phyloP scores from a whole-genome alignment of 768 basidiomycete genomes.

The Cytidiella melzeri region DNA sequence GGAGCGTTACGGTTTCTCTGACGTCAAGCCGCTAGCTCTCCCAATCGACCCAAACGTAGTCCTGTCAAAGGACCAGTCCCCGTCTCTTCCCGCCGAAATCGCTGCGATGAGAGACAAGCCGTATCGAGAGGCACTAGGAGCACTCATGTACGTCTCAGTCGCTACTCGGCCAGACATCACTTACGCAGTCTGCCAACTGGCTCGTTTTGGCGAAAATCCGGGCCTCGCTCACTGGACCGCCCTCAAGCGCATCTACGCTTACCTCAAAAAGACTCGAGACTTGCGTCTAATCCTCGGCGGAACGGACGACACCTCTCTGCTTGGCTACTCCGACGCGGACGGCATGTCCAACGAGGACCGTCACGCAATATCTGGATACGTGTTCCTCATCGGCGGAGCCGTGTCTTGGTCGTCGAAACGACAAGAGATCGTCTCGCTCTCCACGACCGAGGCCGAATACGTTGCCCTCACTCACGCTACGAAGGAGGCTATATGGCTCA shows the following conservation, averaged over 20 bases:
- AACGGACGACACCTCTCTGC: neutral
- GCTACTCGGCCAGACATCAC: slow-evolving; percentile 27
- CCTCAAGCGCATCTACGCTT: slow-evolving; percentile 13
- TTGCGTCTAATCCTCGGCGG: neutral
- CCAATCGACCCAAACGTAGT: slow-evolving; percentile 31
- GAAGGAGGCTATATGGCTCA: slow-evolving; percentile 22
- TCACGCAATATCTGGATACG: slow-evolving; percentile 31
- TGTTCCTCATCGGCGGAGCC: slow-evolving; percentile 25
- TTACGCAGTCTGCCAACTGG: slow-evolving; percentile 20
- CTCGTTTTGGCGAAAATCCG: no score
- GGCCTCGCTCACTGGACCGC: no score
- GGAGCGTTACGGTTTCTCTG: slow-evolving; percentile 21
- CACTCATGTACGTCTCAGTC: slow-evolving; percentile 25
- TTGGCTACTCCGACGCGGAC: slow-evolving; percentile 19
- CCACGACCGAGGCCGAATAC: slow-evolving; percentile 32
- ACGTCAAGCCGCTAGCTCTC: slow-evolving; percentile 21
- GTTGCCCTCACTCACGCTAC: slow-evolving; percentile 27
- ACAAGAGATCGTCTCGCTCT: slow-evolving; percentile 31
- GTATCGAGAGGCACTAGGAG: slow-evolving; percentile 17
- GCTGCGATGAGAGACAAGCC: no score
- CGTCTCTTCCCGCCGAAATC: no score
- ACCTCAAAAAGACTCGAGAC: slow-evolving; percentile 18
- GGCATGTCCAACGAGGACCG: slow-evolving; percentile 15
- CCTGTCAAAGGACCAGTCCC: no score
- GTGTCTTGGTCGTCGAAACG: slow-evolving; percentile 32